Percentiles rank a stretch among this genome's conserved stretches.
phyloP scores from a whole-genome alignment of 768 basidiomycete genomes.

The Mycena albidolilacea region DNA sequence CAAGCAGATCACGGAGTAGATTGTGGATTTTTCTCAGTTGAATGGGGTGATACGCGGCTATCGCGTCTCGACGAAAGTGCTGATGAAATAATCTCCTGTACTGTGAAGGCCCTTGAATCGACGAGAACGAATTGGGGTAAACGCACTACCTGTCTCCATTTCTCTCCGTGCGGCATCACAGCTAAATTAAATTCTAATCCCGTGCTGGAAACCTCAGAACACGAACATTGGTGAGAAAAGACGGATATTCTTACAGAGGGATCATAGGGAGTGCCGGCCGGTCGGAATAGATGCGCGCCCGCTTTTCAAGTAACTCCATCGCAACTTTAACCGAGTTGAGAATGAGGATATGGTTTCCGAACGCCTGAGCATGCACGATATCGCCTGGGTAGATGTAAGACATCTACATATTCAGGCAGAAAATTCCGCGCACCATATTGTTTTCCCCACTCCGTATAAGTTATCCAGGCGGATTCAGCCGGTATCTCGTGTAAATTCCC shows the following conservation, averaged over 20 bases:
- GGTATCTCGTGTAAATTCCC: constrained; percentile 46
- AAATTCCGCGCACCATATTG: constrained; percentile 45
- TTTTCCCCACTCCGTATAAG: constrained; percentile 52
- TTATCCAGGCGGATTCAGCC: constrained; percentile 47
- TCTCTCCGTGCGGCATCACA: constrained; percentile 47
- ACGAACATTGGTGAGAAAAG: background rate
- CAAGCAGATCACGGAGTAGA: constrained; percentile 36
- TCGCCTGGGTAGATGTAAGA: background rate
- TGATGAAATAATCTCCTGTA: constrained; percentile 50
- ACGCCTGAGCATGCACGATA: background rate
- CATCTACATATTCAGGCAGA: background rate
- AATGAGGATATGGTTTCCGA: constrained; percentile 9
- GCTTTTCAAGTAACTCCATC: constrained; percentile 10
- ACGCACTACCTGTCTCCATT: constrained; percentile 43
- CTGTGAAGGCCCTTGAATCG: background rate
- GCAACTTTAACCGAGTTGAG: constrained; percentile 17
- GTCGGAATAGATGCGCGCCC: constrained; percentile 11
- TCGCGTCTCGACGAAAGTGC: constrained; percentile 42
- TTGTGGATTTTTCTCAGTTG: constrained; percentile 44
- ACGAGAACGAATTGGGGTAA: background rate
- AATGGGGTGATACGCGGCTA: constrained; percentile 41
- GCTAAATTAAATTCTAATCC: constrained; percentile 50
- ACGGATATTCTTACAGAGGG: constrained; percentile 9
- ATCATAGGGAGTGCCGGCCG: constrained; percentile 13
- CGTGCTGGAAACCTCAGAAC: constrained; percentile 43